These are phyloP conservation scores for Neodidymelliopsis sp. DNA, from an alignment of 2,329 filamentous ascomycete species.

Conservation along the genomic window DNA sequence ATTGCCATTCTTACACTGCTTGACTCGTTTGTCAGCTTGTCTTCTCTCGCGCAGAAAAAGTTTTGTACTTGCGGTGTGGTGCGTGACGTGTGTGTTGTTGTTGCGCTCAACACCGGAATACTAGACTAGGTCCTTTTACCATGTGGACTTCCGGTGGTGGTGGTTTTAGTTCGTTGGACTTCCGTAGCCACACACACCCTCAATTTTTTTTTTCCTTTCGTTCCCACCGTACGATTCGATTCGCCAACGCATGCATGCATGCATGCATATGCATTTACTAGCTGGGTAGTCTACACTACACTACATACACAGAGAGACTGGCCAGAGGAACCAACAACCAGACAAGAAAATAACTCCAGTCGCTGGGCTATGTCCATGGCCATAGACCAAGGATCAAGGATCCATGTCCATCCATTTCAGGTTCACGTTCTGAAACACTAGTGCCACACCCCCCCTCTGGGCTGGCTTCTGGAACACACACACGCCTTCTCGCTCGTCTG, in stretches of 20 bases:
- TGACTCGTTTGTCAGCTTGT: slow-evolving; percentile 9
- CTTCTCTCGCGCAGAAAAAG: too few relatives aligned
- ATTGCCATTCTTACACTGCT: slow-evolving; percentile 4
- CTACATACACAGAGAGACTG: slow-evolving; percentile 1
- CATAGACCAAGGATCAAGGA: too few relatives aligned
- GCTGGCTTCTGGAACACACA: too few relatives aligned
- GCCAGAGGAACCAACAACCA: too few relatives aligned
- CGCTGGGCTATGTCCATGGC: too few relatives aligned
- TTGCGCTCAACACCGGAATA: slow-evolving; percentile 2
- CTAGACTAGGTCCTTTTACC: too few relatives aligned
- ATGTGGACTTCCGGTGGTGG: slow-evolving; percentile 2
- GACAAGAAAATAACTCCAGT: too few relatives aligned
- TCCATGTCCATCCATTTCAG: slow-evolving; percentile 2
- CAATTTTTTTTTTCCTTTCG: too few relatives aligned
- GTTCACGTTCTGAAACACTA: slow-evolving; percentile 15
- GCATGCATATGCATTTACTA: too few relatives aligned
- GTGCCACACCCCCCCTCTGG: slow-evolving; percentile 11
- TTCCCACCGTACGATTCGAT: too few relatives aligned
- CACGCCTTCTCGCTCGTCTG: slow-evolving; percentile 8
- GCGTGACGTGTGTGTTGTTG: slow-evolving; percentile 5
- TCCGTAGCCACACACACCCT: not conserved
- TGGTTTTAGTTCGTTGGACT: not conserved
- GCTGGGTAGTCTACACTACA: too few relatives aligned
- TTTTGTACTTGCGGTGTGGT: slow-evolving; percentile 5
- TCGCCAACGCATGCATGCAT: too few relatives aligned